A percentile compares a stretch with the other conserved stretches of the same genome.
Evolutionary conservation across 306 rosid genomes (phyloP).

Genomic region (Prunus dulcis): DNA sequence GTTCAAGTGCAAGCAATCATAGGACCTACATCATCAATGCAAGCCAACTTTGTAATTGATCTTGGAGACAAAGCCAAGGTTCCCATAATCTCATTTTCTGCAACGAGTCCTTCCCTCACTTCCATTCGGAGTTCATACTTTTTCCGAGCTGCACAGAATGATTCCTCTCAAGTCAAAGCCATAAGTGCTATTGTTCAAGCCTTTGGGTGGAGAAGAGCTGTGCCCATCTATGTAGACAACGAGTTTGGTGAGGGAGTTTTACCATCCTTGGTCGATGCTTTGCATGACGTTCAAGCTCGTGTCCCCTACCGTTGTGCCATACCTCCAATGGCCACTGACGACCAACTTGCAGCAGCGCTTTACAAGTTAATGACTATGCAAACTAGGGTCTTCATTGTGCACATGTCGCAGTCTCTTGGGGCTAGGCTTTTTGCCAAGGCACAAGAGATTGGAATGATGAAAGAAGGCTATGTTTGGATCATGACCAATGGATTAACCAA

Average conservation of each 20-base stretch:
- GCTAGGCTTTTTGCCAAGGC: slow-evolving; percentile 35
- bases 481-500: slow-evolving; percentile 28
- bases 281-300: slow-evolving; percentile 7
- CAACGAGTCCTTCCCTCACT: slow-evolving; percentile 31
- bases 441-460: slow-evolving; percentile 41
- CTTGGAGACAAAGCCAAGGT: slow-evolving; percentile 35
- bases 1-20: slow-evolving; percentile 44
- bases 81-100: slow-evolving; percentile 33
- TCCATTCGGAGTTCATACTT: slow-evolving; percentile 19
- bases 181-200: slow-evolving; percentile 15
- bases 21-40: slow-evolving; percentile 31
- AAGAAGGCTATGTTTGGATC: slow-evolving; percentile 46
- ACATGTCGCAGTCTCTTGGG: slow-evolving; percentile 29
- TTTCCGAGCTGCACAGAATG: slow-evolving; percentile 23
- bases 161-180: slow-evolving; percentile 22
- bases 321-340: slow-evolving; percentile 22
- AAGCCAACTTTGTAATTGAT: slow-evolving; percentile 28
- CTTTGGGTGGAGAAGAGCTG: slow-evolving; percentile 30
- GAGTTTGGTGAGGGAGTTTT: slow-evolving; percentile 19
- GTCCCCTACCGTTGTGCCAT: slow-evolving; percentile 36
- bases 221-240: slow-evolving; percentile 25
- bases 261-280: slow-evolving; percentile 8
- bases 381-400: slow-evolving; percentile 42
- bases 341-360: slow-evolving; percentile 26
- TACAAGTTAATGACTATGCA: slow-evolving; percentile 26